Percentiles rank a stretch among this genome's conserved stretches.
Conservation (phyloP, 2,329 filamentous ascomycete genomes). For the Thielaviopsis populi region DNA sequence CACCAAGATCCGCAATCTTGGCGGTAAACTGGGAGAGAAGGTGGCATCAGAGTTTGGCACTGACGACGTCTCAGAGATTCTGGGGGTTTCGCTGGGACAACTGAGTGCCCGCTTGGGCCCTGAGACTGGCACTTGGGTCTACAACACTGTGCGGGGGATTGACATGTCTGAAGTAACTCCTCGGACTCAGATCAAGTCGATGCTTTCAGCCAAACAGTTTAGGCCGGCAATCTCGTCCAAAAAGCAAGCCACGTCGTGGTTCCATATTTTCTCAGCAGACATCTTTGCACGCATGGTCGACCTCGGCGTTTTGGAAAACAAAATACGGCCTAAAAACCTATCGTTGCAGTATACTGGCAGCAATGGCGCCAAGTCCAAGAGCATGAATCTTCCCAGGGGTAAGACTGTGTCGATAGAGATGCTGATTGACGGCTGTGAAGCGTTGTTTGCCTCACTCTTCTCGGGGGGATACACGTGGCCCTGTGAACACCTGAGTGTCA, state of each 20-base stretch:
- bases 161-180: slow-evolving; percentile 81
- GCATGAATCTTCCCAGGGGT: slow-evolving; percentile 61
- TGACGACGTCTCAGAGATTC: slow-evolving; percentile 60
- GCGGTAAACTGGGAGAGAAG: slow-evolving; percentile 84
- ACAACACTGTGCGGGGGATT: slow-evolving; percentile 70
- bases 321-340: slow-evolving; percentile 69
- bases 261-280: slow-evolving; percentile 81
- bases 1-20: slow-evolving; percentile 88
- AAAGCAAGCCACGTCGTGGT: slow-evolving; percentile 71
- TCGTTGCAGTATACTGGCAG: slow-evolving; percentile 69
- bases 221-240: slow-evolving; percentile 62
- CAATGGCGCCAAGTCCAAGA: slow-evolving; percentile 58
- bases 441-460: slow-evolving; percentile 55
- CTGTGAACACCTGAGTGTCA: slow-evolving; percentile 76
- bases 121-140: slow-evolving; percentile 73
- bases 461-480: slow-evolving; percentile 66
- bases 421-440: slow-evolving; percentile 11
- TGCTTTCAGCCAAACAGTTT: slow-evolving; percentile 95
- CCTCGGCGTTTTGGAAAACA: slow-evolving; percentile 78
- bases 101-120: slow-evolving; percentile 66
- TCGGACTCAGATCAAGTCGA: slow-evolving; percentile 86
- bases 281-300: slow-evolving; percentile 82
- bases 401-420: slow-evolving; percentile 52
- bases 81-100: slow-evolving; percentile 57
- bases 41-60: slow-evolving; percentile 68